Conservation (phyloP, 805 yeast species). For the Zygoascus flipseniorum region DNA sequence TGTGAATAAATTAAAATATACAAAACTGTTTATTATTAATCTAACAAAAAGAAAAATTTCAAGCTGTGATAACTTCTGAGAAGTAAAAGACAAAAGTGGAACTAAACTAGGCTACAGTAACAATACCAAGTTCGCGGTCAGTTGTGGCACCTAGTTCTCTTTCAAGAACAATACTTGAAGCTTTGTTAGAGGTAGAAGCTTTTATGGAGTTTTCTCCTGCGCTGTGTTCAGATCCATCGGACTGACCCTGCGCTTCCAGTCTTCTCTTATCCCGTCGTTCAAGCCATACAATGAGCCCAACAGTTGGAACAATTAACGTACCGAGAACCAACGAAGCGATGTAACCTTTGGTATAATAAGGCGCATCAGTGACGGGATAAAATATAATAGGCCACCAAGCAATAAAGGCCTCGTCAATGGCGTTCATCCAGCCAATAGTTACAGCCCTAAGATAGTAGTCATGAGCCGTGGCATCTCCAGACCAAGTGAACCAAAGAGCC, state of each 20-base stretch:
- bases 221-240: background rate
- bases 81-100: background rate
- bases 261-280: conserved; percentile 6
- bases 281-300: conserved; percentile 8
- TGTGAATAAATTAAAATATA: background rate
- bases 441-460: conserved; percentile 13
- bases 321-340: conserved; percentile 10
- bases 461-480: conserved; percentile 9
- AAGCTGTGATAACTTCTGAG: background rate
- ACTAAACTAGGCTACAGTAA: too few relatives aligned
- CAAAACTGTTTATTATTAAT: too few relatives aligned
- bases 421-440: conserved; percentile 13
- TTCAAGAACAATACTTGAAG: background rate
- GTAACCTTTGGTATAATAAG: conserved; percentile 8
- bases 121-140: too few relatives aligned
- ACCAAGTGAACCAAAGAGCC: conserved; percentile 14
- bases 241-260: background rate
- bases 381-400: conserved; percentile 15
- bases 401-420: conserved; percentile 12
- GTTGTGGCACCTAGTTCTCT: too few relatives aligned
- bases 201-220: background rate
- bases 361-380: conserved; percentile 13
- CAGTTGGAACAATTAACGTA: conserved; percentile 13
- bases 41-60: background rate
- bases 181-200: background rate